Evolutionary conservation across 148 eudicot genomes (phyloP), one percentile per base, ranked within the genome.

Genomic region (Arbutus unedo): DNA sequence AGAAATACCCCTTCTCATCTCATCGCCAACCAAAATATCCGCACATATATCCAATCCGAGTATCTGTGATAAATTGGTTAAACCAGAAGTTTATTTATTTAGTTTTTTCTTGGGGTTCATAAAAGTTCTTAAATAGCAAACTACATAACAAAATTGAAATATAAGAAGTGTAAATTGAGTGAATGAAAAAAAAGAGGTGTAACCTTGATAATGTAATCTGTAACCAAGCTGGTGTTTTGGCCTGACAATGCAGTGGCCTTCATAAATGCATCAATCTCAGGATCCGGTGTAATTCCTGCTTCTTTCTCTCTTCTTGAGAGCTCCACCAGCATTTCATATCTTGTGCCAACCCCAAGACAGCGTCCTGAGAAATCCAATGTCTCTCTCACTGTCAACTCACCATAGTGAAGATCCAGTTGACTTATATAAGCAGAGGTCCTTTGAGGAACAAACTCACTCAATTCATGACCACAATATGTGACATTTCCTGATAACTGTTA

Each of bases 381-480:
- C 81, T 89, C 91, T 51, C 91, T 85, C 3, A 88, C 91, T n/a
- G 91, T 87, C 89, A 89, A 83, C 77, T 87, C 91, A 23, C 89
- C 91, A 60, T 89, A 86, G 71, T 89, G 91, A 83, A 89, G 89
- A 82, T 89, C 91, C 75, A 87, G 79, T 55, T 89, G 91, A 77
- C 91, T 83, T 23, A 89, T 89, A 62, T 89, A 89, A 18, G 89
- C 86, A 81, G 85, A 87, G 25, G 91, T 87, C 50, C 89, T 89
- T 78, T 85, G 91, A 72, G 89, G 88, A 31, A 89, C 56, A 41
- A 89, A 89, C 64, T 89, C 91, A 1, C 23, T 50, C 84, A 89
- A 48, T 72, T 87, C 89, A 43, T 89, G 89, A 18, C 91, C 91
- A 81, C 91, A 89, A 31, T 89, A 87, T 18, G 85, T 89, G 54